Conservation (phyloP, 2,329 filamentous ascomycete genomes). For the Venturia oleaginea region DNA sequence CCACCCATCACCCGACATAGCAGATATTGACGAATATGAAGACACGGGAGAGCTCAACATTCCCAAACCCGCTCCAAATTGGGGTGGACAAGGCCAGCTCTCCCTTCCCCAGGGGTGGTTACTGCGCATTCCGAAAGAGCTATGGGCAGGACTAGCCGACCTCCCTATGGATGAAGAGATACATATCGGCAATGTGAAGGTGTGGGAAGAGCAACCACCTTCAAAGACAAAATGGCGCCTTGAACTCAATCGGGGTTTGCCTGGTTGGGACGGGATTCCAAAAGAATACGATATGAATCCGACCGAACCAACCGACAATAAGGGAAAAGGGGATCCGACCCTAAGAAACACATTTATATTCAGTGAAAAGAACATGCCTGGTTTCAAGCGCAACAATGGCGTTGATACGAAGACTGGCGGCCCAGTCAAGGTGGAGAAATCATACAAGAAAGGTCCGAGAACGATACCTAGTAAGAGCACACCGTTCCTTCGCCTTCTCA, state of each 20-base stretch:
- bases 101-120: constrained; percentile 24
- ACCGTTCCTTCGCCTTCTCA: not conserved
- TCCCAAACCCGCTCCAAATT: constrained; percentile 19
- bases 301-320: constrained; percentile 42
- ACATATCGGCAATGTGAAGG: constrained; percentile 28
- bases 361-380: constrained; percentile 83
- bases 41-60: constrained; percentile 35
- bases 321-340: not conserved
- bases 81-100: constrained; percentile 7
- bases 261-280: constrained; percentile 9
- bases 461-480: constrained; percentile 7
- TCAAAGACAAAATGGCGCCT: constrained; percentile 14
- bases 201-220: constrained; percentile 18
- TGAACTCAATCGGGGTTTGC: constrained; percentile 13
- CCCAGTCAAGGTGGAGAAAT: constrained; percentile 10
- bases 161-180: constrained; percentile 31
- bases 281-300: constrained; percentile 61
- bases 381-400: constrained; percentile 43
- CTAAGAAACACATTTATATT: constrained; percentile 74
- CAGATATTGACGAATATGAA: constrained; percentile 31
- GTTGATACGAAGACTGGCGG: constrained; percentile 7
- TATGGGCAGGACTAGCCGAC: constrained; percentile 28
- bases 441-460: constrained; percentile 4
- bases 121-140: constrained; percentile 31
- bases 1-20: constrained; percentile 24